Conservation (phyloP, 306 rosid genomes). For the Senna tora region DNA sequence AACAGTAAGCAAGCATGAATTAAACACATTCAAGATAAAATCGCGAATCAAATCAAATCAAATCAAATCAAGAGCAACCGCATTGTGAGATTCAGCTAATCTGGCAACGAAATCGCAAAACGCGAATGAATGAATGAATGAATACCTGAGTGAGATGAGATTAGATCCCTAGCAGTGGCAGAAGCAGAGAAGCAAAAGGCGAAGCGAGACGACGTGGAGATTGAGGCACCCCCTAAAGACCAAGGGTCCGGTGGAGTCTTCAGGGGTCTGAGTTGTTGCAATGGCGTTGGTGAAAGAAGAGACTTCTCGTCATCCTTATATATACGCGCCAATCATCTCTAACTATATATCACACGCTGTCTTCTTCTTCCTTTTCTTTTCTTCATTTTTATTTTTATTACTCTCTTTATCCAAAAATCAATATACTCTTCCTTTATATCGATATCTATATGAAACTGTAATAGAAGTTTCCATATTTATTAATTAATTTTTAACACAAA, state of each 20-base stretch:
- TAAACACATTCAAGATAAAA: not conserved
- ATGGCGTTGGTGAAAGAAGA: slow-evolving; percentile 25
- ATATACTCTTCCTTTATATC: too few species aligned
- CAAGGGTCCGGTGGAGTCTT: slow-evolving; percentile 23
- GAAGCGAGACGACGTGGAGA: slow-evolving; percentile 47
- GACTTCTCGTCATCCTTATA: slow-evolving; percentile 16
- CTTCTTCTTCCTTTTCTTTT: not conserved
- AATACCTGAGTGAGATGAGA: too few species aligned
- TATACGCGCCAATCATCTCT: slow-evolving; percentile 35
- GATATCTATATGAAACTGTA: too few species aligned
- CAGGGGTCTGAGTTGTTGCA: slow-evolving; percentile 34
- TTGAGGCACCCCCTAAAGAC: slow-evolving; percentile 36
- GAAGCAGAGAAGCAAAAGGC: slow-evolving; percentile 22
- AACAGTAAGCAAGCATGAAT: not conserved
- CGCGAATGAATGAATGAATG: too few species aligned
- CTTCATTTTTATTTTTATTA: too few species aligned
- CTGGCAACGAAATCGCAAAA: not conserved
- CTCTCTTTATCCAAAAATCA: too few species aligned
- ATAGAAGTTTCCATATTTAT: too few species aligned
- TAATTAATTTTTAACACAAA: too few species aligned
- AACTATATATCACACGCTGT: slow-evolving; percentile 11
- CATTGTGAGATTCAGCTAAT: slow-evolving; percentile 36
- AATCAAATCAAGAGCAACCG: not conserved
- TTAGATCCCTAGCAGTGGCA: slow-evolving; percentile 36
- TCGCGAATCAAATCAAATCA: not conserved